Conservation (phyloP, 345 rosid genomes). For the Salix brachista region DNA sequence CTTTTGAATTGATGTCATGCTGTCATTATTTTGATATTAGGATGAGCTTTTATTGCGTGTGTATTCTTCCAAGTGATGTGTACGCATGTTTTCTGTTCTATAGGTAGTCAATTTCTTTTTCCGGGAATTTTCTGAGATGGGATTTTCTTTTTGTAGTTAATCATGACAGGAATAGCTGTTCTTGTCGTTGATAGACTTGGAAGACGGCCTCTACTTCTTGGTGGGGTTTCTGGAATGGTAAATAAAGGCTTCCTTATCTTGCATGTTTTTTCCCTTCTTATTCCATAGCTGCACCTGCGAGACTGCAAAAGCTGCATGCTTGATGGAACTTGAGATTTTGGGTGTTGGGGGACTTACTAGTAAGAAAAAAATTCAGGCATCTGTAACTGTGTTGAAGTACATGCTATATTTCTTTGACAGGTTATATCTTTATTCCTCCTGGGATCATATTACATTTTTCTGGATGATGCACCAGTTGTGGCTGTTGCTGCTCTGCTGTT, state of each 20-base stretch:
- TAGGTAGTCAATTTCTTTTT: neutral
- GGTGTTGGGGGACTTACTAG: neutral
- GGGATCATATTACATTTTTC: slow-evolving; percentile 84
- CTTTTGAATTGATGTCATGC: neutral
- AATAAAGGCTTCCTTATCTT: slow-evolving; percentile 5
- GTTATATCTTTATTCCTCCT: slow-evolving; percentile 73
- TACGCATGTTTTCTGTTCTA: neutral
- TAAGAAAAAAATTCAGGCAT: neutral
- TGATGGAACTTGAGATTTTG: too few relatives aligned
- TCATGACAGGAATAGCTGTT: slow-evolving; percentile 90
- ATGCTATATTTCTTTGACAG: slow-evolving; percentile 40
- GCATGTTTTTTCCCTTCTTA: neutral
- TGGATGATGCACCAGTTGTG: slow-evolving; percentile 53
- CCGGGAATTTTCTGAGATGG: slow-evolving; percentile 7
- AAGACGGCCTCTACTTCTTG: slow-evolving; percentile 83
- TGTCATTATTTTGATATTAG: too few relatives aligned
- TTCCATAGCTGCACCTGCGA: neutral
- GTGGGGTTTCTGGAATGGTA: slow-evolving; percentile 92
- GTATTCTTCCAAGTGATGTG: neutral
- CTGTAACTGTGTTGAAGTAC: slow-evolving; percentile 8
- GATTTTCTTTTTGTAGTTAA: slow-evolving; percentile 45
- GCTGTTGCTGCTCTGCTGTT: slow-evolving; percentile 80
- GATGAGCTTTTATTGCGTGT: neutral
- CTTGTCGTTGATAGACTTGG: slow-evolving; percentile 85
- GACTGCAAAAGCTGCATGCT: neutral